These are phyloP conservation scores for Mycena pura DNA, from an alignment of 768 basidiomycete genomes.

Conservation along the genomic window DNA sequence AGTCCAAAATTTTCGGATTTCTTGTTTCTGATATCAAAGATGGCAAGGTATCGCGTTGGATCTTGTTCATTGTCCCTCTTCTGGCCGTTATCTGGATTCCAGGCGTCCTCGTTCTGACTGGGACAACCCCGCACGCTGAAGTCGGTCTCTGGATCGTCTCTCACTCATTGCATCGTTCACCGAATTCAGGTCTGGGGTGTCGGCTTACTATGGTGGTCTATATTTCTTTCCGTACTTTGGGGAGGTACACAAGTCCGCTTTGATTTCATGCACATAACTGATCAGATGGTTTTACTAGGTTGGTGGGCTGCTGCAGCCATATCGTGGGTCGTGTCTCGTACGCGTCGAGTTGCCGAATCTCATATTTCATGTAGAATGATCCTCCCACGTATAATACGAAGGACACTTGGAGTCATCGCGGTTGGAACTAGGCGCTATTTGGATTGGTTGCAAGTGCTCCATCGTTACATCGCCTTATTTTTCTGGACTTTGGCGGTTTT, in stretches of 20 bases:
- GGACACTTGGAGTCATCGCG: constrained; percentile 77
- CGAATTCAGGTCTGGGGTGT: constrained; percentile 61
- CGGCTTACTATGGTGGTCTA: constrained; percentile 77
- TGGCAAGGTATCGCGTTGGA: constrained; percentile 61
- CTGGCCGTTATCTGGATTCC: constrained; percentile 74
- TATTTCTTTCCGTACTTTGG: constrained; percentile 86
- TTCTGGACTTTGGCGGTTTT: constrained; percentile 71
- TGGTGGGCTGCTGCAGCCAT: constrained; percentile 82
- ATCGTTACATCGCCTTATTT: constrained; percentile 71
- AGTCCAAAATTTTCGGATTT: not conserved
- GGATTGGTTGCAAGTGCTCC: constrained; percentile 74
- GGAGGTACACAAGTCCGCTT: constrained; percentile 23
- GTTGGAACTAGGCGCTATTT: constrained; percentile 77
- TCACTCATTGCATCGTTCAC: not conserved
- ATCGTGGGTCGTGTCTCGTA: constrained; percentile 53
- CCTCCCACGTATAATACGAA: constrained; percentile 58
- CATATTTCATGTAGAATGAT: constrained; percentile 48
- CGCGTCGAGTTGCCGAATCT: constrained; percentile 19
- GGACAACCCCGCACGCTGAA: constrained; percentile 50
- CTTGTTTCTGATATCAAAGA: not conserved
- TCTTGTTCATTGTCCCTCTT: constrained; percentile 78
- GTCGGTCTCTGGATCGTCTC: constrained; percentile 42
- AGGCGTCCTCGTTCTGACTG: constrained; percentile 68
- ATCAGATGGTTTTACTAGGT: constrained; percentile 40
- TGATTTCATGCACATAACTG: not conserved